Base-by-base conservation (phyloP, 177 flowering plant genomes). In the Vitis hybrid region DNA sequence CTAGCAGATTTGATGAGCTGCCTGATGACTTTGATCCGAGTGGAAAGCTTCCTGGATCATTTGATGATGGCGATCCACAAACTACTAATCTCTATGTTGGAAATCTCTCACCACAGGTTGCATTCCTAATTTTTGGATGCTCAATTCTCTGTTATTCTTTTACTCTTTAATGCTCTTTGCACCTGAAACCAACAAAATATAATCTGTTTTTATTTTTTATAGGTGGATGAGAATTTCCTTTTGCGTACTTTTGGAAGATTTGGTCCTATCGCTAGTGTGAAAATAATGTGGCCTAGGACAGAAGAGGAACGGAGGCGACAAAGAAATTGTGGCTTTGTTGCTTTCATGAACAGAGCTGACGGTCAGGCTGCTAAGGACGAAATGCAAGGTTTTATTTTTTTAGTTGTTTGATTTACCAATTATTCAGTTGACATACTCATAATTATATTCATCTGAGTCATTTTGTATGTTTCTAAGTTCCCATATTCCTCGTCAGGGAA, bases 301-400 rank as follows among this genome's bases (percentile, higher is more conserved):
- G 99, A 96, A 70, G 99, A 96, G 73, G 99, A 96, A 77, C 79
- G 86, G 55, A 86, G 95, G 78, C 82, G 99, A 61, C 97, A 92
- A 80, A 86, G 98, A 74, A 93, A 96, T 71, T 96, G 99, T 87
- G 99, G 99, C 10, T 96, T 93, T 88, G 99, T 96, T 31, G 95
- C 99, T 80, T 96, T 96, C 67, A 96, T 96, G 99, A 93, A 96
- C 73, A 87, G 99, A 82, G 88, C 85, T 68, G 97, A 93, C 84
- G 99, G 95, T 61, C 99, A 96, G 79, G 99, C 98, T 79, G 99
- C 99, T 50, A 96, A 92, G 71, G 98, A 96, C 85, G 99, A 96
- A 85, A 96, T 96, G 99, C 98, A 96, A 87, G 99, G 99, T 94
- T 49, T 52, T 64, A 18, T 13, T 65, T 18, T 65, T 66, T 59